Conservation (phyloP, 257 asterid genomes). For the Przewalskia tangutica region DNA sequence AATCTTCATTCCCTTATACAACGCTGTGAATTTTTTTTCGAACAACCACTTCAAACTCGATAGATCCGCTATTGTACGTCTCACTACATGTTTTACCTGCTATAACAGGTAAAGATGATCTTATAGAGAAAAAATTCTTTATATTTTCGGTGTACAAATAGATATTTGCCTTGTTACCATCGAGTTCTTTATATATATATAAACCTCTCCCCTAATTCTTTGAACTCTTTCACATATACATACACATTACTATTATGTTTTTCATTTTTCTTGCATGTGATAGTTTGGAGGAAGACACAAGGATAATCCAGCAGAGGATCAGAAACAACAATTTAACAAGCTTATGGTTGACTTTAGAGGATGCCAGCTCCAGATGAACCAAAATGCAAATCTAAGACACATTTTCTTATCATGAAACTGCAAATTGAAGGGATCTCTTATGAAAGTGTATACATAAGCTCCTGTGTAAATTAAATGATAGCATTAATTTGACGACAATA, state of each 20-base stretch:
- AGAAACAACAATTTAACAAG: background rate
- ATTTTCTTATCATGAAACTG: no score
- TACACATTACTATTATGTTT: background rate
- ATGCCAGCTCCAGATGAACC: no score
- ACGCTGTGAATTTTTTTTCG: no score
- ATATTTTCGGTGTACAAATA: background rate
- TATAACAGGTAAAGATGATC: background rate
- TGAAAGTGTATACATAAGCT: no score
- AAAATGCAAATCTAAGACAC: no score
- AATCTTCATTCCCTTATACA: no score
- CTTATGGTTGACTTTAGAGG: slow-evolving; percentile 4
- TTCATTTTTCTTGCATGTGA: background rate
- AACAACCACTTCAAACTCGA: no score
- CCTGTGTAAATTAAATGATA: no score
- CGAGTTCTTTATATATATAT: no score
- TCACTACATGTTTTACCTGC: background rate
- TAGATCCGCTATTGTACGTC: no score
- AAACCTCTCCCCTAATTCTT: background rate
- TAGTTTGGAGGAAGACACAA: background rate
- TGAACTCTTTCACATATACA: background rate
- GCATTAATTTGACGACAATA: no score
- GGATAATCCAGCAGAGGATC: slow-evolving; percentile 1
- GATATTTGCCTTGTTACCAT: background rate
- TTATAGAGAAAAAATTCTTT: background rate
- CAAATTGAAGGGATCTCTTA: no score